Base-by-base conservation (phyloP, 164 flowering plant genomes). In the Echeveria elegans region DNA sequence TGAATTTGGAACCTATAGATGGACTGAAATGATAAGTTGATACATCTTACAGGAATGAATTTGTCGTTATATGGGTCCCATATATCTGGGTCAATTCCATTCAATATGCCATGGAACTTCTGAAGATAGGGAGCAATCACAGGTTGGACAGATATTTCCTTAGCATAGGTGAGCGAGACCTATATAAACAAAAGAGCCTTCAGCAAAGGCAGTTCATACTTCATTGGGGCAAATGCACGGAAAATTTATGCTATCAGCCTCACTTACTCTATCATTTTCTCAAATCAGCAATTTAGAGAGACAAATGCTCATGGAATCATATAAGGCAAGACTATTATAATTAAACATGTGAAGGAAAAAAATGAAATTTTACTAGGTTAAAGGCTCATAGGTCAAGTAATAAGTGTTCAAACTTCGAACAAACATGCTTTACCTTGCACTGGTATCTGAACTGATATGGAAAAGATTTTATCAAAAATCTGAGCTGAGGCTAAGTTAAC, bases 51-150 rank as follows among this genome's bases (percentile, higher is more conserved):
- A 66, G 99, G 97, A 70, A 95, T 73, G 73, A 87, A 88, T 43
- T 81, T 83, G 65, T 95, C 97, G 64, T 90, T 88, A 69, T 73
- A 95, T 1, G 99, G 99, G 71, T 95, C 97, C 99, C 99, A 95
- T 61, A 95, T 92, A 74, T 95, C 96, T 19, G 80, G 94, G 73
- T 95, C 99, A 76, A 95, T 95, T 65, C 99, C 99, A 80, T 95
- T 95, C 62, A 92, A 38, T 70, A 95, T 95, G 31, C 99, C 99
- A 71, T 87, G 91, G 77, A 95, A 90, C 75, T 92, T 95, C 78
- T 81, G 67, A 10, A 88, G 87, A 80, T 95, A 83, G 69, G 97
- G 90, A 73, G 96, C 85, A 73, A 95, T 77, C 21, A 66, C 83
- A 68, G 97, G 80, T 77, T 95, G 82, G 68, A 83, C 82, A 66